Evolutionary conservation across 73 alveolate genomes (phyloP), one percentile per base, ranked within the genome.

Genomic region (Paramecium primaurelia): DNA sequence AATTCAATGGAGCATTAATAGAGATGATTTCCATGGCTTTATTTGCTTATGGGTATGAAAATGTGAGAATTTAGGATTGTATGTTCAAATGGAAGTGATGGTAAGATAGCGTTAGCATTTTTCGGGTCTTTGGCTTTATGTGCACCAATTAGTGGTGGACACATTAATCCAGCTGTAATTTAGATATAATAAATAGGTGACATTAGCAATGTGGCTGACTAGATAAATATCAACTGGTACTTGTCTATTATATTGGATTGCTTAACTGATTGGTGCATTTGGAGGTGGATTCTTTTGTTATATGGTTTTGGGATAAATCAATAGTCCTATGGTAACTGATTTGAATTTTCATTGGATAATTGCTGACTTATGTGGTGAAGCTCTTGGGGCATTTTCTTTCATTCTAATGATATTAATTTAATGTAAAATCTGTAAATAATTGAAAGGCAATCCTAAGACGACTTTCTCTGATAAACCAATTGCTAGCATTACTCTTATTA

Each of bases 131-230:
- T 80, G 12, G 91, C 91, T 2, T 42, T 80, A n/a, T 80, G 91
- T 80, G 91, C 91, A 40, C 91, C 91, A 44, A 32, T 80, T 16
- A 80, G 91, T 49, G 91, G 91, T 20, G 91, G 91, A 40, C 91
- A 80, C 16, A 80, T 80, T 6, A 80, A 80, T 44, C 91, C 91
- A 44, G 91, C 91, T 11, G 91, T 80, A 80, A 44, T 18, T 38
- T 9, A 22, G 14, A 20, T 7, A 2, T 45, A 32, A 22, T 26
- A 44, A 44, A 26, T 80, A 80, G 91, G 91, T 80, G 6, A 80
- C 91, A 22, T 47, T 80, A 32, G 91, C 77, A 25, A 80, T 80
- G 73, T 80, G 71, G 71, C 10, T 80, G 58, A 80, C 71, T 45
- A 40, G 91, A 80, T 80, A 80, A 36, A 49, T 80, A 25, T 75